Percentiles rank a stretch among this genome's conserved stretches.
phyloP scores from a whole-genome alignment of 2,329 filamentous ascomycete species.

The Salinomyces thailandicus region DNA sequence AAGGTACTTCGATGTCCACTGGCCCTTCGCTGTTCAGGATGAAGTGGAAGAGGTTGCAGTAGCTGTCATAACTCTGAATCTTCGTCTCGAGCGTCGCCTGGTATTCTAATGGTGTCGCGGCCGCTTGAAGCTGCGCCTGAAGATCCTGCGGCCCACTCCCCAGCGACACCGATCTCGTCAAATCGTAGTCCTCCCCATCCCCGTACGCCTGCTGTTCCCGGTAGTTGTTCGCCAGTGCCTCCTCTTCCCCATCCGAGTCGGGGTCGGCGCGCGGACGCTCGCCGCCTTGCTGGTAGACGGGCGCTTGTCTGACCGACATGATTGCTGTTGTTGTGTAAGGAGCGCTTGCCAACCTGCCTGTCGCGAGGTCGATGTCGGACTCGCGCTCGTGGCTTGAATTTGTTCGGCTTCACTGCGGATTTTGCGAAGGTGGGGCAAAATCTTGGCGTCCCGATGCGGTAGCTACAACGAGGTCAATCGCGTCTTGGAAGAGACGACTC shows the following conservation, averaged over 20 bases:
- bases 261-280: slow-evolving; percentile 37
- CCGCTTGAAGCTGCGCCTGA: slow-evolving; percentile 80
- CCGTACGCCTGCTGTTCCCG: slow-evolving; percentile 92
- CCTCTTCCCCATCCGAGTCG: slow-evolving; percentile 92
- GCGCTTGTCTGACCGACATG: slow-evolving; percentile 31
- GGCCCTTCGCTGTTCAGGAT: slow-evolving; percentile 99
- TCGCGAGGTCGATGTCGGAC: background rate
- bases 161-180: slow-evolving; percentile 55
- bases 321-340: background rate
- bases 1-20: slow-evolving; percentile 91
- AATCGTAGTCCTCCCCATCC: slow-evolving; percentile 53
- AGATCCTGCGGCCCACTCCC: slow-evolving; percentile 78
- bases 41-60: slow-evolving; percentile 98
- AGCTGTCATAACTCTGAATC: slow-evolving; percentile 97
- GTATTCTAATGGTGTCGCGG: slow-evolving; percentile 91
- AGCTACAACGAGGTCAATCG: background rate
- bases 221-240: slow-evolving; percentile 91
- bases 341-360: too few relatives aligned
- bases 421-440: slow-evolving; percentile 1
- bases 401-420: background rate
- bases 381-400: background rate
- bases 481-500: too few relatives aligned
- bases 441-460: slow-evolving; percentile 1
- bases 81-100: slow-evolving; percentile 92
- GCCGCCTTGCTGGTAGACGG: slow-evolving; percentile 32